Percentiles rank a stretch among this genome's conserved stretches.
phyloP scores from a whole-genome alignment of 257 asterid species.

The Avicennia marina region DNA sequence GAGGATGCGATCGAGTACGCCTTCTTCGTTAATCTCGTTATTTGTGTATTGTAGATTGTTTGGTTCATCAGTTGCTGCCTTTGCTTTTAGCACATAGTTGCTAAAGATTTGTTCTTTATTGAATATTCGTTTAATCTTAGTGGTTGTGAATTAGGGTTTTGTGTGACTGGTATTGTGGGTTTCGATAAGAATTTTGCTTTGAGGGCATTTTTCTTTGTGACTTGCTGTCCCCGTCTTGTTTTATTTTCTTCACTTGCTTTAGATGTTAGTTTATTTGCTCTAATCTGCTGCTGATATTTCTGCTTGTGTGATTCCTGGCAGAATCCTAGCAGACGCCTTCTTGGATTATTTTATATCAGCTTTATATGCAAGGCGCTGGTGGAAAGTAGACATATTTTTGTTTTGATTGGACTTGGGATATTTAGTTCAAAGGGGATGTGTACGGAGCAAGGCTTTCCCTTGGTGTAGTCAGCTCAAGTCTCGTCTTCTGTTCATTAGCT shows the following conservation, averaged over 20 bases:
- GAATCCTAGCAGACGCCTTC: conserved; percentile 13
- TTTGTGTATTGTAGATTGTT: conserved; percentile 6
- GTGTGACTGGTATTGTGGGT: no score
- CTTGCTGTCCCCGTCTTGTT: background rate
- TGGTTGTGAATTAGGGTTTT: conserved; percentile 39
- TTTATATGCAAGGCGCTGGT: conserved; percentile 8
- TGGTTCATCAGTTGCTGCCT: conserved; percentile 13
- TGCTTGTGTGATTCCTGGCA: conserved; percentile 18
- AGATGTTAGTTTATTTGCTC: conserved; percentile 10
- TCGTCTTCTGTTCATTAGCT: background rate
- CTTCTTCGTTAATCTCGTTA: background rate
- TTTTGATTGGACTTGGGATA: conserved; percentile 2
- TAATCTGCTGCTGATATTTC: conserved; percentile 8
- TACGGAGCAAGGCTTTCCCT: background rate
- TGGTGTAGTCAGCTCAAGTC: no score
- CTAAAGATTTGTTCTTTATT: conserved; percentile 22
- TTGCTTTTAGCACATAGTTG: no score
- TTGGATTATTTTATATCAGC: background rate
- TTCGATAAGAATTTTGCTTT: conserved; percentile 3
- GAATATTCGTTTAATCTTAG: conserved; percentile 9
- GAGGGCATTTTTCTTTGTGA: background rate
- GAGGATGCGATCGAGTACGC: conserved; percentile 12
- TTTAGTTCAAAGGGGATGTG: background rate
- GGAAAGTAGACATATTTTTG: background rate
- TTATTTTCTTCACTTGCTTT: no score